These are phyloP conservation scores for Mortierella sp. DNA, from an alignment of 371 early-diverging fungal species.

Conservation along the genomic window DNA sequence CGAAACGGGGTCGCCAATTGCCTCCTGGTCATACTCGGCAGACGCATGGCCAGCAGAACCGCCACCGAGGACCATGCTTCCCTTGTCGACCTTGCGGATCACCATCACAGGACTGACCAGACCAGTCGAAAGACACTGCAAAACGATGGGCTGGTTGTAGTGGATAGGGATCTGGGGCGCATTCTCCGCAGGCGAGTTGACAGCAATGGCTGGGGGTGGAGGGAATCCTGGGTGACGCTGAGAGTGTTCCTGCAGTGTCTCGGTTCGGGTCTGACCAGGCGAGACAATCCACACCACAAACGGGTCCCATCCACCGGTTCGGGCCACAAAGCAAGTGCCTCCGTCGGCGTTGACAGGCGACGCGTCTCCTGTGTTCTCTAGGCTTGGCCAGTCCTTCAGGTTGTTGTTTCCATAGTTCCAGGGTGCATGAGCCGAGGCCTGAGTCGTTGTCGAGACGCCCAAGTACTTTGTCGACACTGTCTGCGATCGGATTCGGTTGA, in stretches of 20 bases:
- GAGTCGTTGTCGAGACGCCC: slow-evolving; percentile 71
- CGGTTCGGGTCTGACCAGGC: slow-evolving; percentile 65
- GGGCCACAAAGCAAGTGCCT: slow-evolving; percentile 81
- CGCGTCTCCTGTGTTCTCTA: slow-evolving; percentile 41
- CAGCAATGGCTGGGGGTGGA: slow-evolving; percentile 82
- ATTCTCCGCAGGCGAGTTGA: slow-evolving; percentile 61
- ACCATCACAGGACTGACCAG: slow-evolving; percentile 87
- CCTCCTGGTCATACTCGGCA: slow-evolving; percentile 58
- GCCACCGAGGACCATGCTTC: slow-evolving; percentile 83
- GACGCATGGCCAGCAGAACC: slow-evolving; percentile 53
- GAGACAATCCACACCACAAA: slow-evolving; percentile 92
- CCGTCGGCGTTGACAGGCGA: slow-evolving; percentile 64
- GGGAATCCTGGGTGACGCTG: slow-evolving; percentile 68
- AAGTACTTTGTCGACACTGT: slow-evolving; percentile 91
- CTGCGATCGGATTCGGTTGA: slow-evolving; percentile 89
- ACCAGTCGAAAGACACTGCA: slow-evolving; percentile 87
- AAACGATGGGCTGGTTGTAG: slow-evolving; percentile 86
- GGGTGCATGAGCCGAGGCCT: slow-evolving; percentile 57
- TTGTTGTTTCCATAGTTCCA: slow-evolving; percentile 59
- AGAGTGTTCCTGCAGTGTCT: slow-evolving; percentile 64
- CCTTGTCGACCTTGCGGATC: slow-evolving; percentile 87
- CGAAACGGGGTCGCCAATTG: slow-evolving; percentile 84
- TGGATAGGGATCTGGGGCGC: slow-evolving; percentile 78
- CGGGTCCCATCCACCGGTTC: slow-evolving; percentile 87
- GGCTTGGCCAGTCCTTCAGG: slow-evolving; percentile 51